Evolutionary conservation across 2,329 filamentous ascomycete genomes (phyloP).

Genomic region (Acrodontium crateriforme): DNA sequence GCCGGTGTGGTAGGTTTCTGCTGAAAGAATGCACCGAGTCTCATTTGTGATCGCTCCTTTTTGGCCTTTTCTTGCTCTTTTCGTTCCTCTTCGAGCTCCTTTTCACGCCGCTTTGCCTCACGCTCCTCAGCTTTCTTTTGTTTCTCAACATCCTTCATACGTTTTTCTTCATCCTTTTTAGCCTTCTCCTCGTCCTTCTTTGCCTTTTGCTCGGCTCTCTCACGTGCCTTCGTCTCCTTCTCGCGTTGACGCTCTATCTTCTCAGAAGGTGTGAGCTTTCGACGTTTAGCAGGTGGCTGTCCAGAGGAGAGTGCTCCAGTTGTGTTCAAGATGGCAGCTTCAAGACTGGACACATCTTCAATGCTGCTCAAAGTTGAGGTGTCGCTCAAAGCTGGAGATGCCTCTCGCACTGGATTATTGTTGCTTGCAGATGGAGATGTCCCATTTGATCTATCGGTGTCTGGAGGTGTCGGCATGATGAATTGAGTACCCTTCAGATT

Average conservation of each 20-base stretch:
- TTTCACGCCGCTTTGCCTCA: slow-evolving; percentile 29
- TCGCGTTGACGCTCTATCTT: slow-evolving; percentile 27
- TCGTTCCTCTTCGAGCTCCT: slow-evolving; percentile 17
- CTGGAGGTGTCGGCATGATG: slow-evolving; percentile 21
- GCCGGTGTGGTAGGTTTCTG: slow-evolving; percentile 23
- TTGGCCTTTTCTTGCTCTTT: slow-evolving; percentile 19
- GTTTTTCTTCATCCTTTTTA: slow-evolving; percentile 20
- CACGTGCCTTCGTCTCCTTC: slow-evolving; percentile 27
- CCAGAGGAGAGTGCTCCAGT: slow-evolving; percentile 2
- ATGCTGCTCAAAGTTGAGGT: slow-evolving; percentile 21
- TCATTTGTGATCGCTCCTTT: slow-evolving; percentile 20
- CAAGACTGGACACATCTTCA: slow-evolving; percentile 10
- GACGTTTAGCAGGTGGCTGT: slow-evolving; percentile 26
- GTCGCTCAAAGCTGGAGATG: slow-evolving; percentile 18
- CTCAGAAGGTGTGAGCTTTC: slow-evolving; percentile 30
- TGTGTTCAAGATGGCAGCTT: no score
- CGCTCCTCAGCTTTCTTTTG: slow-evolving; percentile 26
- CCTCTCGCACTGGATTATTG: slow-evolving; percentile 8
- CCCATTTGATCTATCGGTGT: slow-evolving; percentile 20
- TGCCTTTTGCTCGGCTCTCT: slow-evolving; percentile 28
- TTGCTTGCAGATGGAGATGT: slow-evolving; percentile 11
- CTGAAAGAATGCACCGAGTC: slow-evolving; percentile 31
- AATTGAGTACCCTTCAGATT: slow-evolving; percentile 22
- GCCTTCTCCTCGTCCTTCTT: slow-evolving; percentile 28
- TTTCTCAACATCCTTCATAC: slow-evolving; percentile 14